Conservation (phyloP, 106 monocot genomes). For the Posidonia australis region DNA sequence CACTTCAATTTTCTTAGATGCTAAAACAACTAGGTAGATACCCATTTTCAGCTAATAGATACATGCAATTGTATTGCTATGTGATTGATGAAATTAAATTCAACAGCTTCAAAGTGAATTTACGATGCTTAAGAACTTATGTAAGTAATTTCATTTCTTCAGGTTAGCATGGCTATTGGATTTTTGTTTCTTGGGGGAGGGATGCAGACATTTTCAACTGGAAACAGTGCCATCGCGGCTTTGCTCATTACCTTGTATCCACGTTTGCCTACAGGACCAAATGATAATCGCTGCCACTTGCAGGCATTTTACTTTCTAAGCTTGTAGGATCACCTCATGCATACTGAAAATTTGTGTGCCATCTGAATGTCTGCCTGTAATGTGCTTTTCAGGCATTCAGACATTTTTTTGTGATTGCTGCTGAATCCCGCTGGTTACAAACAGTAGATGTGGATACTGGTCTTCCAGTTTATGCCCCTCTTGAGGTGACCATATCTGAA, state of each 20-base stretch:
- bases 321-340: neutral
- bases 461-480: conserved; percentile 81
- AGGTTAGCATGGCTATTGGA: conserved; percentile 91
- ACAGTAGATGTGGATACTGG: conserved; percentile 95
- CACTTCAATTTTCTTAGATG: too few relatives aligned
- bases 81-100: too few relatives aligned
- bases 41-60: too few relatives aligned
- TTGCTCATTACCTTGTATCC: conserved; percentile 87
- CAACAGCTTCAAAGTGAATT: too few relatives aligned
- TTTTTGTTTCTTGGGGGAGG: conserved; percentile 97
- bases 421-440: conserved; percentile 86
- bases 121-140: too few relatives aligned
- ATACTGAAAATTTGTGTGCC: neutral
- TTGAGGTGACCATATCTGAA: conserved; percentile 72
- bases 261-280: conserved; percentile 87
- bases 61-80: too few relatives aligned
- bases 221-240: conserved; percentile 84
- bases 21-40: too few relatives aligned
- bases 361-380: neutral
- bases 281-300: conserved; percentile 96
- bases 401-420: conserved; percentile 85
- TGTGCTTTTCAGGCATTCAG: conserved; percentile 58
- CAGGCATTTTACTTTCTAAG: conserved; percentile 37
- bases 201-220: conserved; percentile 82
- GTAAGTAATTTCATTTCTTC: conserved; percentile 3